phyloP scores from a whole-genome alignment of 2,329 filamentous ascomycete genomes.

The Aureobasidium subglaciale region DNA sequence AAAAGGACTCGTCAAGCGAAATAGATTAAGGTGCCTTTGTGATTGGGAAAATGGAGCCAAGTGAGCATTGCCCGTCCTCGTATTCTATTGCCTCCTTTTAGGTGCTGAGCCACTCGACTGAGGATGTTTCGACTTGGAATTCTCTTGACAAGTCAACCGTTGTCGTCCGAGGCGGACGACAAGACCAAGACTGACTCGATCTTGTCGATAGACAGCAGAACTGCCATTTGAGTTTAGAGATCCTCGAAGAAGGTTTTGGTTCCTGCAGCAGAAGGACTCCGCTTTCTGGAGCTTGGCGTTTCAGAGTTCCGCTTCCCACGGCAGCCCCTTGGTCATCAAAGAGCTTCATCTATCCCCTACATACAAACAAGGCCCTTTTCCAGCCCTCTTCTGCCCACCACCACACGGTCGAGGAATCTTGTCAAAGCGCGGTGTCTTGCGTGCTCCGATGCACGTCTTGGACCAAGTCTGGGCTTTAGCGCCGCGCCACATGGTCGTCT shows the following conservation, averaged over 20 bases:
- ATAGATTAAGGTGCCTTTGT: neutral
- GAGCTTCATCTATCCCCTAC: slow-evolving; percentile 3
- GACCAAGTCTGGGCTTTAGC: slow-evolving; percentile 2
- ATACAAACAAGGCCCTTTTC: neutral
- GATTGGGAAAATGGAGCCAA: neutral
- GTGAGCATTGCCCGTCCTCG: neutral
- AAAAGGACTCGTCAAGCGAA: neutral
- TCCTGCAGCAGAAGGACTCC: slow-evolving; percentile 7
- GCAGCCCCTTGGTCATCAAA: slow-evolving; percentile 6
- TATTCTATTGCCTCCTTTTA: neutral
- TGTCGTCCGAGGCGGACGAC: slow-evolving; percentile 1
- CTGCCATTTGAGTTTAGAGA: slow-evolving; percentile 5
- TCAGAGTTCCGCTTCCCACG: slow-evolving; percentile 8
- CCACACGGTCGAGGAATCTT: neutral
- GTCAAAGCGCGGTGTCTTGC: neutral
- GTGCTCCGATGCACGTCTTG: slow-evolving; percentile 1
- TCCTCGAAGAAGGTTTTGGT: slow-evolving; percentile 1
- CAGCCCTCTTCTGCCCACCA: neutral
- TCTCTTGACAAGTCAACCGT: neutral
- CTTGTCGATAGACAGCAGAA: neutral
- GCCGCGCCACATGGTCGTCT: slow-evolving; percentile 7
- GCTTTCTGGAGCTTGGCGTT: slow-evolving; percentile 10
- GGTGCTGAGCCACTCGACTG: neutral
- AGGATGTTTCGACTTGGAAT: neutral
- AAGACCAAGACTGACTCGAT: neutral